Percentiles rank a stretch among this genome's conserved stretches.
Evolutionary conservation across 805 yeast genomes (phyloP).

Genomic region (Torulaspora microellipsoides): DNA sequence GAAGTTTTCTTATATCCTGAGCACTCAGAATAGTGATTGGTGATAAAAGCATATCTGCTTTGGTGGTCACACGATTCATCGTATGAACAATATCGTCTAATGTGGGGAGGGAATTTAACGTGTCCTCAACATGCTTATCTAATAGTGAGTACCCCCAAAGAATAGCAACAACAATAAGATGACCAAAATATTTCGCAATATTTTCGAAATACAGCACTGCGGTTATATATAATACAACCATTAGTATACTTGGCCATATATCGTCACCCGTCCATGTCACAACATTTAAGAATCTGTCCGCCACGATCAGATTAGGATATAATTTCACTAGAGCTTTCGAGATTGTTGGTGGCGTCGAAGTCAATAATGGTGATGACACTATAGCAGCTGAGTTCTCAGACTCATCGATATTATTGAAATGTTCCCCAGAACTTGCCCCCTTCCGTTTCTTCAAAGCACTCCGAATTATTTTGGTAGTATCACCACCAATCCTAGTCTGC

Average conservation of each 20-base stretch:
- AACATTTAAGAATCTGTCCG: conserved; percentile 64
- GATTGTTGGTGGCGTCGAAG: conserved; percentile 87
- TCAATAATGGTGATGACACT: conserved; percentile 70
- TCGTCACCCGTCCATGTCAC: conserved; percentile 91
- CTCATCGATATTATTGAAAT: conserved; percentile 7
- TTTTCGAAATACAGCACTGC: conserved; percentile 72
- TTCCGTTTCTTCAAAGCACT: conserved; percentile 26
- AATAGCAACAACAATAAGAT: conserved; percentile 59
- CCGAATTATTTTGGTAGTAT: conserved; percentile 24
- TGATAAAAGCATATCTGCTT: conserved; percentile 69
- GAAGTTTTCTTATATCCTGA: conserved; percentile 71
- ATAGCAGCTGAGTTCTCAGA: conserved; percentile 11
- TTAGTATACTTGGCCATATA: conserved; percentile 64
- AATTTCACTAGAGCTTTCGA: conserved; percentile 76
- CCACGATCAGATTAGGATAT: conserved; percentile 77
- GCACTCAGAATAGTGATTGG: conserved; percentile 82
- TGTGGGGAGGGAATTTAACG: conserved; percentile 66
- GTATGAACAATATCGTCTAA: conserved; percentile 80
- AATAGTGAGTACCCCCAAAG: conserved; percentile 57
- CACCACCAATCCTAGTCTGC: conserved; percentile 28
- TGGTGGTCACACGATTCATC: conserved; percentile 66
- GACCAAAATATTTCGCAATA: conserved; percentile 79
- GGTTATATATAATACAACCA: conserved; percentile 44
- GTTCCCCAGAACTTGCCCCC: conserved; percentile 7
- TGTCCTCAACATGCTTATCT: conserved; percentile 51